Evolutionary conservation across 1,284 basidiomycete genomes (phyloP), one percentile per base, ranked within the genome.

Genomic region (Termitomyces sp.): DNA sequence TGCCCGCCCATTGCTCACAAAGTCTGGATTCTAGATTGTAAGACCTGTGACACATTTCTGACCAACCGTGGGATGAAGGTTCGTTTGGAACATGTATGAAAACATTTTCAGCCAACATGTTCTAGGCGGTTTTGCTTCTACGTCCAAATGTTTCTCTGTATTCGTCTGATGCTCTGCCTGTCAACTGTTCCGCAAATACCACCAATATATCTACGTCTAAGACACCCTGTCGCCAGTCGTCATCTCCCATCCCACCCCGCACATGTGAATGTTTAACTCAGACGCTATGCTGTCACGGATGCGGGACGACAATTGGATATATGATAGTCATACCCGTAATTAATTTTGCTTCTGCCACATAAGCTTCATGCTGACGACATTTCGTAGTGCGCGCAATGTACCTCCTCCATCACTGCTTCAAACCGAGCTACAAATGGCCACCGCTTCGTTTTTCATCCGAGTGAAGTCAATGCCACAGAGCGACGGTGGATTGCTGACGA

Each of bases 21-120:
- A 66, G 88, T 93, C 51, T 92, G 88, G 79, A 80, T 89, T 30
- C 70, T 93, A 50, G 84, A 89, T 65, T 93, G 91, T 70, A 83
- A 77, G 59, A 76, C 80, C 16, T 93, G 90, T 65, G 75, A 77
- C 33, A 79, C 75, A 42, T 92, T 93, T 65, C 68, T 92, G 44
- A 88, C 88, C 16, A 91, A 93, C 66, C 79, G 91, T 16, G 90
- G 85, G 46, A 92, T 93, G 90, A 88, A 88, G 77, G 87, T 82
- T 60, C 64, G 75, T 71, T 21, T 43, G 40, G 34, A 16, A 31
- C 24, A 5, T 24, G 21, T 34, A 19, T 35, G 16, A 28, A 18
- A 21, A 3, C 26, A 44, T 31, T 55, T 49, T 46, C 41, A 43
- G 45, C 34, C 38, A 57, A 39, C 46, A 49, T 33, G 41, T 41